A percentile compares a stretch with the other conserved stretches of the same genome.
These are phyloP conservation scores for Neonectria faginata DNA, from an alignment of 2,329 filamentous ascomycete genomes.

Conservation along the genomic window DNA sequence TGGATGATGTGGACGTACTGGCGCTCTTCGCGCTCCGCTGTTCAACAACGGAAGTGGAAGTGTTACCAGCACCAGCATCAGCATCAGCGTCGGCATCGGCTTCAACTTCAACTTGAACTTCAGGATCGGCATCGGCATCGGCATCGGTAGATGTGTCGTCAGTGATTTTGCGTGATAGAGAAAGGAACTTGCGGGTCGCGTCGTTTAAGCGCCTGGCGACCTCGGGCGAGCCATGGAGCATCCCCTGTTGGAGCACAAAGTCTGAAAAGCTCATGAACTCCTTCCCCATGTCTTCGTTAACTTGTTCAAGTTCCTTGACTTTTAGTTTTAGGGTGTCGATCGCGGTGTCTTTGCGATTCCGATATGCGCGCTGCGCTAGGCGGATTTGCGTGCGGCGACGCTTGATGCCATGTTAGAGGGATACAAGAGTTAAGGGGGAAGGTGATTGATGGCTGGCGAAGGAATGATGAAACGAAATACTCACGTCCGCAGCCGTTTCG, in stretches of 20 bases:
- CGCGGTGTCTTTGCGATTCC: constrained; percentile 84
- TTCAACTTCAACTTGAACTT: background rate
- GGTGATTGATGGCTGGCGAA: background rate
- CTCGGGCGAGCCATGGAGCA: constrained; percentile 67
- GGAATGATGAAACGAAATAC: constrained; percentile 55
- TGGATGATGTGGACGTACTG: constrained; percentile 10
- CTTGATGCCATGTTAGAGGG: constrained; percentile 55
- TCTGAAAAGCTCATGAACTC: constrained; percentile 77
- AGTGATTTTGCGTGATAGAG: constrained; percentile 61
- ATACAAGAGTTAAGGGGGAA: background rate
- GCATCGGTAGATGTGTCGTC: constrained; percentile 40
- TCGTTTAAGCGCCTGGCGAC: constrained; percentile 68
- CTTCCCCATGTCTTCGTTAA: constrained; percentile 79
- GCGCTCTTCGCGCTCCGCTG: constrained; percentile 2
- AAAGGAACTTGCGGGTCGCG: constrained; percentile 69
- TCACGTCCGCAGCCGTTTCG: constrained; percentile 81
- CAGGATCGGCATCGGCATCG: constrained; percentile 3
- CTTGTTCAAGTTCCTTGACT: constrained; percentile 75
- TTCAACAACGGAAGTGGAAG: background rate
- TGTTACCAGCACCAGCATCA: background rate
- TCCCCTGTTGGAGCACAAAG: constrained; percentile 66
- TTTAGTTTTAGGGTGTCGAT: constrained; percentile 79
- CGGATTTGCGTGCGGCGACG: constrained; percentile 89
- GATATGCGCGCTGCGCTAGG: constrained; percentile 86
- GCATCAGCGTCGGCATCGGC: background rate